A percentile compares a stretch with the other conserved stretches of the same genome.
phyloP scores from a whole-genome alignment of 352 stramenopile species.

The Globisporangium heterothallicum region DNA sequence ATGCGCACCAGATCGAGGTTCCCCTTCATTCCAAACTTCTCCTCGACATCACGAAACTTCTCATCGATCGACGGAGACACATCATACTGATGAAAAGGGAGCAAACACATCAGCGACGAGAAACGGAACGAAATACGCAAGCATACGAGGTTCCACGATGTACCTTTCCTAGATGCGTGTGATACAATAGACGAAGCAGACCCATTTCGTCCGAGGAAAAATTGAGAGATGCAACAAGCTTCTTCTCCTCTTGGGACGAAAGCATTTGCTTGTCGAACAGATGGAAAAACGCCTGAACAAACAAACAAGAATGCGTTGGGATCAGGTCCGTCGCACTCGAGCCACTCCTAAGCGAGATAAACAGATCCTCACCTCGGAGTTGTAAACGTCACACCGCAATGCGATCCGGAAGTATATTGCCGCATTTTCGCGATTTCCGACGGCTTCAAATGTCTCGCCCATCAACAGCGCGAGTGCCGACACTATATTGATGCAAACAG shows the following conservation, averaged over 20 bases:
- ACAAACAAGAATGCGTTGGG: too few relatives aligned
- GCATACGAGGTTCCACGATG: background rate
- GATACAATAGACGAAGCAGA: constrained; percentile 58
- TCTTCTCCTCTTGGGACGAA: constrained; percentile 53
- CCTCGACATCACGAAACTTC: constrained; percentile 61
- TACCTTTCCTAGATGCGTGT: constrained; percentile 64
- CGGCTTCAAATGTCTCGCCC: constrained; percentile 75
- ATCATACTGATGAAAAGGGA: constrained; percentile 45
- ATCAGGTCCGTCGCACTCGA: background rate
- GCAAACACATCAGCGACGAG: too few relatives aligned
- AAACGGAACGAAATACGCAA: background rate
- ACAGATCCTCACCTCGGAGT: constrained; percentile 34
- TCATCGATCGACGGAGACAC: constrained; percentile 36
- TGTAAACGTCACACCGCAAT: constrained; percentile 79
- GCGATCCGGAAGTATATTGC: constrained; percentile 69
- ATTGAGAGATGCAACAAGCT: constrained; percentile 62
- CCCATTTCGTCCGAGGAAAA: constrained; percentile 59
- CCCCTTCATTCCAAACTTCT: constrained; percentile 38
- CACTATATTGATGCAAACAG: constrained; percentile 63
- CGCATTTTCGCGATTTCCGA: constrained; percentile 82
- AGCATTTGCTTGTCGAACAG: constrained; percentile 87
- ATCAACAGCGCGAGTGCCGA: constrained; percentile 75
- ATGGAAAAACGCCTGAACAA: constrained; percentile 65
- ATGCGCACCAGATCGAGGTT: constrained; percentile 66
- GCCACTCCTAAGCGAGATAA: background rate